Percentiles rank a stretch among this genome's conserved stretches.
Evolutionary conservation across 176 grass and related monocot genomes (phyloP).

Genomic region (Bothriochloa decipiens): DNA sequence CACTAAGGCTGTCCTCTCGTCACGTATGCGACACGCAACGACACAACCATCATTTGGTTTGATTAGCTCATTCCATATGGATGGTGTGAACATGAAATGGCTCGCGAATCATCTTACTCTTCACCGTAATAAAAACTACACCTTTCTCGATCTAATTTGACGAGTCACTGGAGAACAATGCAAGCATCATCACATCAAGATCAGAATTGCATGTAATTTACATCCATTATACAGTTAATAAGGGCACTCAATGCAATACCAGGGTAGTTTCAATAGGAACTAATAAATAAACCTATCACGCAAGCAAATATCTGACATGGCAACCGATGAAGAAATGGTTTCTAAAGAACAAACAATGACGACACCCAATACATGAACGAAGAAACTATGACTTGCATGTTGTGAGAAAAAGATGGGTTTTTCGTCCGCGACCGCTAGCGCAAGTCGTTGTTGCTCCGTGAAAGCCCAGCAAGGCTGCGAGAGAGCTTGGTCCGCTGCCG

Average conservation of each 20-base stretch:
- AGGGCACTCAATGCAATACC: too few relatives aligned
- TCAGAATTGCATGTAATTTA: background rate
- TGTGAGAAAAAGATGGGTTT: too few relatives aligned
- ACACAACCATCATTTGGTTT: background rate
- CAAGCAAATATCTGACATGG: too few relatives aligned
- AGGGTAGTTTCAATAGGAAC: too few relatives aligned
- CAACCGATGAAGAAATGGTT: too few relatives aligned
- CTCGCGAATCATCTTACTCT: background rate
- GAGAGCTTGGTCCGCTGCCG: too few relatives aligned
- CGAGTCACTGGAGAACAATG: background rate
- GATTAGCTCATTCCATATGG: background rate
- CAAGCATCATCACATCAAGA: background rate
- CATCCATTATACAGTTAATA: background rate
- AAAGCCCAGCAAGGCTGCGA: too few relatives aligned
- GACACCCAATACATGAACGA: too few relatives aligned
- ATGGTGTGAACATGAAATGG: background rate
- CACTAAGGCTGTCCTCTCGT: background rate
- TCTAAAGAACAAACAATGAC: too few relatives aligned
- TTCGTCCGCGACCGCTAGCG: accelerated
- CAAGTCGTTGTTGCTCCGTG: too few relatives aligned
- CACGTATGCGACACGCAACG: background rate
- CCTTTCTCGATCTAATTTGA: background rate
- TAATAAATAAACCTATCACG: too few relatives aligned
- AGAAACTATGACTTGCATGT: too few relatives aligned
- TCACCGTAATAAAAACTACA: background rate